Base-by-base conservation (phyloP, 78 protist genomes). In the Salpingoeca rosetta region DNA sequence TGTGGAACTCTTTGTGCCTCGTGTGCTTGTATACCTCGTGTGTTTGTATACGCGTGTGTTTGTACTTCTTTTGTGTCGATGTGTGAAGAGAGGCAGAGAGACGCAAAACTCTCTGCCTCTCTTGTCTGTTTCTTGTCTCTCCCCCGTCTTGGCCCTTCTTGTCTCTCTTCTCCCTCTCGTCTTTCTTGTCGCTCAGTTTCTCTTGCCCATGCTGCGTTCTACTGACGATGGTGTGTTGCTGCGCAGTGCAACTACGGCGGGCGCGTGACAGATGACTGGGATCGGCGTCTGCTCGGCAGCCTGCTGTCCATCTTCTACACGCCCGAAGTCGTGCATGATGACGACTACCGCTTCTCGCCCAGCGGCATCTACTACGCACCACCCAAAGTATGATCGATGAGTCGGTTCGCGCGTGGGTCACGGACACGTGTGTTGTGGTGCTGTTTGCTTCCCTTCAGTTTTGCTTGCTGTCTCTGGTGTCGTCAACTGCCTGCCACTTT, bases 191-290 rank as follows among this genome's bases (percentile, higher is more conserved):
- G 10, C 80, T 76, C 80, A 26, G 39, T 76, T 22, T 76, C 80
- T 76, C 80, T 76, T 22, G 10, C 80, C 22, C 80, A n/a, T n/a
- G n/a, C n/a, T n/a, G n/a, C n/a, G n/a, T n/a, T n/a, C n/a, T n/a
- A n/a, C n/a, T n/a, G n/a, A n/a, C n/a, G n/a, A n/a, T n/a, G n/a
- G n/a, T n/a, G n/a, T n/a, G 72, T 56, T 56, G 76, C 76, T 27
- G 76, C 76, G 1, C 76, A 94, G 76, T 84, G 88, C 57, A 92
- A 90, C 90, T 92, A 92, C 83, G 97, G 97, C 17, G 97, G 97
- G 0, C 86, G 97, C 17, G 93, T 94, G 40, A 94, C 97, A 3
- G 97, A 94, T 85, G 88, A 89, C 39, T 57, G 73, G 90, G 97
- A 94, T 76, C 86, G 93, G 44, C 87, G 95, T 0, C 35, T 77